These are phyloP conservation scores for Phytophthora cajani DNA, from an alignment of 352 stramenopile genomes.

Conservation along the genomic window DNA sequence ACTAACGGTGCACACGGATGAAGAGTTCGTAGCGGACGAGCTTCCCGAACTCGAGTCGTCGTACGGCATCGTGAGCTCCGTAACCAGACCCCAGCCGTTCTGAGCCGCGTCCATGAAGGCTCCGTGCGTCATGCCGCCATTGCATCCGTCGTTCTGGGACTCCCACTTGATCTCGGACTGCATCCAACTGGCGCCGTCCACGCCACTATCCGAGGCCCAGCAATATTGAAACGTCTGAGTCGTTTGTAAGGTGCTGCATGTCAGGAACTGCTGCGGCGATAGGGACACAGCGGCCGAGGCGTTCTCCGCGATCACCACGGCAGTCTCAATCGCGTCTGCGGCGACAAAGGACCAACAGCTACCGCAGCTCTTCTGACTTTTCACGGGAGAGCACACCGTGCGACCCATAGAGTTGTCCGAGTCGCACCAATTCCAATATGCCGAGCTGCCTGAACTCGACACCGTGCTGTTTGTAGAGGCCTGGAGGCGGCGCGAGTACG, in stretches of 20 bases:
- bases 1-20: constrained; percentile 43
- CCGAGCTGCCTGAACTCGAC: constrained; percentile 27
- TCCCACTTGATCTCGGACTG: constrained; percentile 76
- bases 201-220: constrained; percentile 59
- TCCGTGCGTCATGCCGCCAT: constrained; percentile 85
- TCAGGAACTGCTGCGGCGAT: constrained; percentile 81
- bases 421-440: constrained; percentile 80
- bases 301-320: constrained; percentile 73
- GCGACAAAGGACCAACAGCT: constrained; percentile 86
- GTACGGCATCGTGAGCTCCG: constrained; percentile 80
- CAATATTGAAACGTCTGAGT: constrained; percentile 84
- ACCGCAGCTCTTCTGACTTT: constrained; percentile 83
- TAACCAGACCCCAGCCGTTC: constrained; percentile 67
- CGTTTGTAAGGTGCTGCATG: constrained; percentile 67
- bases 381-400: constrained; percentile 74
- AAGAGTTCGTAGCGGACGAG: constrained; percentile 35
- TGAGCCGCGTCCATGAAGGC: constrained; percentile 80
- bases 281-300: constrained; percentile 61
- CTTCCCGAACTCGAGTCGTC: constrained; percentile 51
- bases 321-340: constrained; percentile 81
- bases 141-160: constrained; percentile 76
- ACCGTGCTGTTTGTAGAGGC: constrained; percentile 32
- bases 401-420: constrained; percentile 59
- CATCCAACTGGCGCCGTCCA: constrained; percentile 66
- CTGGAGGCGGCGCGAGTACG: constrained; percentile 35